A percentile compares a stretch with the other conserved stretches of the same genome.
Conservation (phyloP, 2,329 filamentous ascomycete species). For the Didymella arachidicola region DNA sequence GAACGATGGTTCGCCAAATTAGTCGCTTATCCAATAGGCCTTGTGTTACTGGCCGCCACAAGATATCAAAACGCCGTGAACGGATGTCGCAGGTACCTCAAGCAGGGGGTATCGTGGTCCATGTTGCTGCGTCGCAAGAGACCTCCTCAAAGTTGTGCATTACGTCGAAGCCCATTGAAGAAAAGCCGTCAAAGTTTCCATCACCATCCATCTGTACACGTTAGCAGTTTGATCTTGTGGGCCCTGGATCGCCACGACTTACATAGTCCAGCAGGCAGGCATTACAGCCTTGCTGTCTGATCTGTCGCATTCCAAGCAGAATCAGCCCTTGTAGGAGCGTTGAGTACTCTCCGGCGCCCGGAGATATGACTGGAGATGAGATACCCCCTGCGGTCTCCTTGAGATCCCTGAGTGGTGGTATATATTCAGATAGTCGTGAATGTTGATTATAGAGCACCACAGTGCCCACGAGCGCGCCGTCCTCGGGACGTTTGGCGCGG, state of each 20-base stretch:
- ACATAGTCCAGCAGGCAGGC: constrained; percentile 83
- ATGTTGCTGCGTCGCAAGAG: constrained; percentile 70
- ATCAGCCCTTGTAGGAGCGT: constrained; percentile 80
- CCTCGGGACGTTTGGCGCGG: constrained; percentile 75
- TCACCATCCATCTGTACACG: constrained; percentile 70
- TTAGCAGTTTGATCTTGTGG: constrained; percentile 34
- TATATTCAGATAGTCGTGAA: constrained; percentile 71
- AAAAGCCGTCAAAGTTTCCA: constrained; percentile 74
- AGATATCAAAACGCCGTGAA: constrained; percentile 10
- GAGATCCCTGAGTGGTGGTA: constrained; percentile 71
- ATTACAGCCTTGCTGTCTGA: constrained; percentile 77
- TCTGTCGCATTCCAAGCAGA: constrained; percentile 80
- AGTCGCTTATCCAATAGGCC: constrained; percentile 5
- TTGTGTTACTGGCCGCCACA: constrained; percentile 10
- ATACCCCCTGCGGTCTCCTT: constrained; percentile 74
- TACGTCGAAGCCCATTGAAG: constrained; percentile 81
- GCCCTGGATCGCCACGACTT: constrained; percentile 50
- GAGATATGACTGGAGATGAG: constrained; percentile 78
- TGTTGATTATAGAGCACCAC: constrained; percentile 79
- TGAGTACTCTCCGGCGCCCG: constrained; percentile 71
- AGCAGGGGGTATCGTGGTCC: constrained; percentile 63
- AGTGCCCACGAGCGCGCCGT: constrained; percentile 75
- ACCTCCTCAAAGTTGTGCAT: constrained; percentile 85
- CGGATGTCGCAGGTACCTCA: constrained; percentile 21
- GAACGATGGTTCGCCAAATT: constrained; percentile 13